These are phyloP conservation scores for Candida berthetii DNA, from an alignment of 805 yeast species.

Conservation along the genomic window DNA sequence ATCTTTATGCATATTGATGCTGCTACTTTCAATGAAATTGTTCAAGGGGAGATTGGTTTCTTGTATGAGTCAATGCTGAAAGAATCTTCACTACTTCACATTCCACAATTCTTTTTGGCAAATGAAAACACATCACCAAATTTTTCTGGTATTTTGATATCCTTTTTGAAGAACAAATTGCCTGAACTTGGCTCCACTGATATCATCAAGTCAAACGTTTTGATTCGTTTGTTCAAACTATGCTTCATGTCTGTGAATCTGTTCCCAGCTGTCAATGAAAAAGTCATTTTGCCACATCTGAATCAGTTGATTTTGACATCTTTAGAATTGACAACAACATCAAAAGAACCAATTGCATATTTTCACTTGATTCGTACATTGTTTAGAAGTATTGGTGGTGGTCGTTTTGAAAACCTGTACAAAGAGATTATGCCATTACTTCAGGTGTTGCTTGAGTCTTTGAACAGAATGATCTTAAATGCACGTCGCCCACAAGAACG, in stretches of 20 bases:
- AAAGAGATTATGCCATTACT: conserved; percentile 89
- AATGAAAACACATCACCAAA: conserved; percentile 93
- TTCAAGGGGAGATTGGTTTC: conserved; percentile 71
- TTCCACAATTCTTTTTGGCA: conserved; percentile 91
- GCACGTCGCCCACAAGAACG: conserved; percentile 87
- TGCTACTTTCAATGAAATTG: conserved; percentile 90
- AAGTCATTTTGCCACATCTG: conserved; percentile 82
- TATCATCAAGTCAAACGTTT: conserved; percentile 67
- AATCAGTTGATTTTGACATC: conserved; percentile 78
- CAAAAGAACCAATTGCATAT: conserved; percentile 88
- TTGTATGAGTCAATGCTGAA: conserved; percentile 73
- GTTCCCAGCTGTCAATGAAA: conserved; percentile 83
- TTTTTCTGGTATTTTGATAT: conserved; percentile 76
- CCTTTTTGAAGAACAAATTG: conserved; percentile 68
- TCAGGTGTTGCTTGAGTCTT: conserved; percentile 78
- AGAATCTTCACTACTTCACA: conserved; percentile 81
- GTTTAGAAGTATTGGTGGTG: conserved; percentile 95
- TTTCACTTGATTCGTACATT: conserved; percentile 83
- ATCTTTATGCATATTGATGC: conserved; percentile 93
- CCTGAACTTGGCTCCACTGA: conserved; percentile 79
- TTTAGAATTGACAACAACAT: conserved; percentile 69
- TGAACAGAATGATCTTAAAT: conserved; percentile 75
- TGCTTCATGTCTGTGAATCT: conserved; percentile 95
- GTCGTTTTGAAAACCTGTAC: conserved; percentile 87
- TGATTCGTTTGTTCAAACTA: conserved; percentile 81